These are phyloP conservation scores for rapeseed (Brassica napus) DNA, from an alignment of 345 rosid species.

Conservation along the genomic window DNA sequence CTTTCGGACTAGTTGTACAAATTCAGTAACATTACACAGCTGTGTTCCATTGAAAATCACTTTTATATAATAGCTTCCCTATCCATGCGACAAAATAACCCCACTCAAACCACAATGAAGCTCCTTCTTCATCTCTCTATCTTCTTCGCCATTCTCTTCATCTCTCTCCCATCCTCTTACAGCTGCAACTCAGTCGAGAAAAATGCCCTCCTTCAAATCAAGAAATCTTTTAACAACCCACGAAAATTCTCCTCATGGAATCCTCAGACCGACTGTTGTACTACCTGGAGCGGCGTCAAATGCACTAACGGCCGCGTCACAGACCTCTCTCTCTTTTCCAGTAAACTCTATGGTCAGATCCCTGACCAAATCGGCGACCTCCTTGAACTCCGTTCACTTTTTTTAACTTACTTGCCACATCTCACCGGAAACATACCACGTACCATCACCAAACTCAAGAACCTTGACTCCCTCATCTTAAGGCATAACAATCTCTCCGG, in stretches of 20 bases:
- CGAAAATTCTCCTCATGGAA: constrained; percentile 67
- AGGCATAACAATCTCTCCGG: constrained; percentile 56
- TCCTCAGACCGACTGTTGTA: constrained; percentile 64
- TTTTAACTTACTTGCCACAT: constrained; percentile 48
- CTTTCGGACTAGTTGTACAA: background rate
- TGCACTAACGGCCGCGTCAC: constrained; percentile 40
- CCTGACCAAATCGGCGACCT: constrained; percentile 62
- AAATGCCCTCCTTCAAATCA: constrained; percentile 62
- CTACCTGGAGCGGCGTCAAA: constrained; percentile 57
- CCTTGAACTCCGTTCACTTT: constrained; percentile 51
- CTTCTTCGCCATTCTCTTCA: constrained; percentile 29
- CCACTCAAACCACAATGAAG: constrained; percentile 27
- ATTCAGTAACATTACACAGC: constrained; percentile 25
- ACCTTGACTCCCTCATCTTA: constrained; percentile 54
- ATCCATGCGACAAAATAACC: background rate
- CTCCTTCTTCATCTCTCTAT: constrained; percentile 4
- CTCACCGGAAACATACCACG: constrained; percentile 65
- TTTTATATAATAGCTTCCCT: background rate
- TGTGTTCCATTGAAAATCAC: constrained; percentile 16
- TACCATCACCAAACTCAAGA: constrained; percentile 59
- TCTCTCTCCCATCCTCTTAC: constrained; percentile 37
- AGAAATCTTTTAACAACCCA: constrained; percentile 50
- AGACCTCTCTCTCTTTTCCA: background rate
- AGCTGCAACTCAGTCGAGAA: constrained; percentile 59
- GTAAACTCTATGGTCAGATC: constrained; percentile 47